Percentiles rank a stretch among this genome's conserved stretches.
Evolutionary conservation across 1,284 basidiomycete genomes (phyloP).

Genomic region (Porogramme epimiltina): DNA sequence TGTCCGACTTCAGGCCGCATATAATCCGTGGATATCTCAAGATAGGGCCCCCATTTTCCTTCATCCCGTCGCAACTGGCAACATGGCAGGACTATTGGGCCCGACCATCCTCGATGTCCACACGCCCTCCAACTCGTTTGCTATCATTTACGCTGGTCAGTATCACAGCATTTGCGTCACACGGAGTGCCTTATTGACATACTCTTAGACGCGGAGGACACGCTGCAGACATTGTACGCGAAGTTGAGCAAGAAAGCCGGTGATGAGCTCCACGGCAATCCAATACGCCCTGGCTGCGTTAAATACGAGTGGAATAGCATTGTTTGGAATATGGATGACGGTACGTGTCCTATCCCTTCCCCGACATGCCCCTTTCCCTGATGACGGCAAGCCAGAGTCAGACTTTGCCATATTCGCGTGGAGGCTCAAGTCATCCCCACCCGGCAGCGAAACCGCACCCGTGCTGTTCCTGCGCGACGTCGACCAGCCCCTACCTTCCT

Average conservation of each 20-base stretch:
- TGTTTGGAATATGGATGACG: slow-evolving; percentile 81
- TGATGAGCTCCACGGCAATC: slow-evolving; percentile 54
- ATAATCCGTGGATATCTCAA: no score
- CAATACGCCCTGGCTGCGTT: slow-evolving; percentile 74
- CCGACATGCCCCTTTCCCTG: not conserved
- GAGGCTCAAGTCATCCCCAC: slow-evolving; percentile 51
- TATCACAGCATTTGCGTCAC: not conserved
- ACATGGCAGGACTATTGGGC: not conserved
- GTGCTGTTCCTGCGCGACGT: slow-evolving; percentile 72
- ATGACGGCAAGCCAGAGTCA: slow-evolving; percentile 48
- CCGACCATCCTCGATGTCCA: slow-evolving; percentile 66
- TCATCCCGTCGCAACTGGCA: not conserved
- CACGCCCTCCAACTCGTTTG: slow-evolving; percentile 71
- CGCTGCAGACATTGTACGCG: slow-evolving; percentile 60
- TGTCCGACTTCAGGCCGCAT: no score
- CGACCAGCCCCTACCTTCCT: slow-evolving; percentile 53
- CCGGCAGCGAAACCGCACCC: slow-evolving; percentile 37
- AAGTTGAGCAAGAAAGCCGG: slow-evolving; percentile 67
- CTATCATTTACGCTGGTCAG: slow-evolving; percentile 70
- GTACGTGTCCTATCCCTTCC: slow-evolving; percentile 41
- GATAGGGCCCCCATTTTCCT: not conserved
- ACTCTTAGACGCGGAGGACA: slow-evolving; percentile 63
- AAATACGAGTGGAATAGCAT: slow-evolving; percentile 78
- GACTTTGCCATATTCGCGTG: slow-evolving; percentile 81
- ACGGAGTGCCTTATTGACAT: not conserved